A percentile compares a stretch with the other conserved stretches of the same genome.
Evolutionary conservation across 257 asterid species (phyloP).

Genomic region (Lavandula angustifolia): DNA sequence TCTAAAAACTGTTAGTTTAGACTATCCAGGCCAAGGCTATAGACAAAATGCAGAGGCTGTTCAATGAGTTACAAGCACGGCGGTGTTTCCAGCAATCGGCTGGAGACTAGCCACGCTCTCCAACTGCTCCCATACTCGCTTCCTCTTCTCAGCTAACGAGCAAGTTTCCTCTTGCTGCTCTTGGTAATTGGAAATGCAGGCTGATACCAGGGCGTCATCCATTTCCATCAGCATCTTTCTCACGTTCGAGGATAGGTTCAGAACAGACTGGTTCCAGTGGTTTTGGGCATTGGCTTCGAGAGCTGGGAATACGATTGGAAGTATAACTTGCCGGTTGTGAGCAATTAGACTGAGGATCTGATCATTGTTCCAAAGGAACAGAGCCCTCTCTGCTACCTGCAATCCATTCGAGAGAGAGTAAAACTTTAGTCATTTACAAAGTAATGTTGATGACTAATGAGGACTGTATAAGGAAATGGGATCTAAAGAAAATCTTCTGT

Average conservation of each 20-base stretch:
- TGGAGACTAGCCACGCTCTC: conserved; percentile 63
- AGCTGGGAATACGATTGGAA: conserved; percentile 79
- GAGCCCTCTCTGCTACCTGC: conserved; percentile 93
- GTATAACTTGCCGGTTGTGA: conserved; percentile 66
- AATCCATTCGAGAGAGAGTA: neutral
- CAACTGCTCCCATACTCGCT: conserved; percentile 58
- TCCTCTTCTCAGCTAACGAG: conserved; percentile 43
- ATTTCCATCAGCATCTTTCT: conserved; percentile 68
- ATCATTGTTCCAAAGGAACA: conserved; percentile 81
- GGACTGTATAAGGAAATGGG: neutral
- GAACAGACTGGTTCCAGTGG: conserved; percentile 84
- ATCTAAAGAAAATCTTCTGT: neutral
- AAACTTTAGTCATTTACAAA: neutral
- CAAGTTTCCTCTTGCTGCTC: conserved; percentile 48
- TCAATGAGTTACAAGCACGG: conserved; percentile 60
- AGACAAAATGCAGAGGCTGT: conserved; percentile 35
- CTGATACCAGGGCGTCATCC: conserved; percentile 58
- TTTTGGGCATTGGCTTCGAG: conserved; percentile 62
- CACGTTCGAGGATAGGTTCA: conserved; percentile 65
- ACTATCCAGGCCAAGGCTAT: conserved; percentile 29
- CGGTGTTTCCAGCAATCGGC: conserved; percentile 61
- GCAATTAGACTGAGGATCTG: conserved; percentile 62
- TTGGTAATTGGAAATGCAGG: conserved; percentile 56
- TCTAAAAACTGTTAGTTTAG: conserved; percentile 24
- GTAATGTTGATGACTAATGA: neutral